Conservation (phyloP, 2,329 filamentous ascomycete genomes). For the Albifimbria verrucaria region DNA sequence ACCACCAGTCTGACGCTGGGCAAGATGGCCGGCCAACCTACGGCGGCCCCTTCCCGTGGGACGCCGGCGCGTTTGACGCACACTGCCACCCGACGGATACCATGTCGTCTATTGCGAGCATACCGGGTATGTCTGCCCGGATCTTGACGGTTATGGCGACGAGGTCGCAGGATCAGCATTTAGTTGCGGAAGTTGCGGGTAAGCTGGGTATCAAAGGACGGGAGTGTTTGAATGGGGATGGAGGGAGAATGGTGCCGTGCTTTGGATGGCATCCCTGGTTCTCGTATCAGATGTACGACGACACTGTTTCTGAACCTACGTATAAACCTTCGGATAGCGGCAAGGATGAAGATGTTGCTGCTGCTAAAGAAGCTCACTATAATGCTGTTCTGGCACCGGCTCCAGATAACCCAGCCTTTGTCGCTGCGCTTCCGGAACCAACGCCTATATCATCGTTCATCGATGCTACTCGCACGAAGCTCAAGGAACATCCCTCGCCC, state of each 20-base stretch:
- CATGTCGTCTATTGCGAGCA: conserved; percentile 55
- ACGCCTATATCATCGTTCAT: conserved; percentile 57
- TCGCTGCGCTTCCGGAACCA: conserved; percentile 55
- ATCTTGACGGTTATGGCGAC: conserved; percentile 75
- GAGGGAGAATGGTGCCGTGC: conserved; percentile 51
- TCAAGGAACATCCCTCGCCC: conserved; percentile 56
- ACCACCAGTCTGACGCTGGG: neutral
- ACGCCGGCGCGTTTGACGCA: conserved; percentile 69
- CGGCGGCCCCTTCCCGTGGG: conserved; percentile 58
- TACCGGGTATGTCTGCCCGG: conserved; percentile 63
- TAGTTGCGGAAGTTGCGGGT: conserved; percentile 62
- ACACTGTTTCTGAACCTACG: conserved; percentile 37
- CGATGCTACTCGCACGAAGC: conserved; percentile 48
- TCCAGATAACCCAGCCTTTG: conserved; percentile 39
- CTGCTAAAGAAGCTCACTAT: conserved; percentile 58
- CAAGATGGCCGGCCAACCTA: neutral
- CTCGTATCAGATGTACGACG: conserved; percentile 70
- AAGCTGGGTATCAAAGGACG: conserved; percentile 44
- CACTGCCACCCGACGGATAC: conserved; percentile 85
- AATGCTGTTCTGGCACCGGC: conserved; percentile 59
- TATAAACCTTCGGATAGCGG: conserved; percentile 26
- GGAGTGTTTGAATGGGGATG: neutral
- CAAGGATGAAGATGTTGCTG: conserved; percentile 13
- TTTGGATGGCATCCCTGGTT: conserved; percentile 92
- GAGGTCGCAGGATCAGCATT: conserved; percentile 68